These are phyloP conservation scores for Hevea brasiliensis DNA, from an alignment of 345 rosid genomes.

Conservation along the genomic window DNA sequence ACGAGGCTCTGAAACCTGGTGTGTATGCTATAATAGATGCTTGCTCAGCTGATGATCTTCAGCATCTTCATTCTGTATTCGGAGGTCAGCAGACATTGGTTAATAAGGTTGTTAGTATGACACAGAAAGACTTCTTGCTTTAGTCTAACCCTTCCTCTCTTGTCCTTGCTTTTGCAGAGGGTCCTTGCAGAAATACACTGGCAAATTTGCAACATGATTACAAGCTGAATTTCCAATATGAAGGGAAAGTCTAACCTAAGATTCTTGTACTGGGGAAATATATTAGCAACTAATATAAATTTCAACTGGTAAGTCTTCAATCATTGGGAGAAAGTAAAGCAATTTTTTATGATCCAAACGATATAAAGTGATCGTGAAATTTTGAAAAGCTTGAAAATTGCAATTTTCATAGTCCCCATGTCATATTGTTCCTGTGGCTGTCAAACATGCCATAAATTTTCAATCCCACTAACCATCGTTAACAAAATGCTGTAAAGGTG, in stretches of 20 bases:
- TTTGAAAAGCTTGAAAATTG: not conserved
- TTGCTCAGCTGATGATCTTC: constrained; percentile 76
- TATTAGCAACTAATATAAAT: not conserved
- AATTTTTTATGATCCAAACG: not conserved
- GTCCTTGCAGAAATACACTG: constrained; percentile 83
- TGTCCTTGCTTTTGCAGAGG: constrained; percentile 61
- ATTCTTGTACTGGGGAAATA: constrained; percentile 7
- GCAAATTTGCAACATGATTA: constrained; percentile 73
- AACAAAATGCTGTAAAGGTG: too few relatives aligned
- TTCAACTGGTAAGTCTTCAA: constrained; percentile 61
- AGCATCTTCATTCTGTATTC: constrained; percentile 77
- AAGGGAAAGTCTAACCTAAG: constrained; percentile 71
- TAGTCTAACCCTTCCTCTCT: constrained; percentile 9
- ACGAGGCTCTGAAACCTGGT: constrained; percentile 88
- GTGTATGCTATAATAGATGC: constrained; percentile 83
- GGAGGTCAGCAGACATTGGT: constrained; percentile 55
- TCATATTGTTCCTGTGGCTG: too few relatives aligned
- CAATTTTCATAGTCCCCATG: too few relatives aligned
- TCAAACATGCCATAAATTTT: too few relatives aligned
- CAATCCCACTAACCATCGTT: too few relatives aligned
- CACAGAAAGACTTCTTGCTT: constrained; percentile 11
- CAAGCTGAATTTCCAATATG: constrained; percentile 71
- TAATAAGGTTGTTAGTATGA: not conserved
- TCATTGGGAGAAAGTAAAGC: constrained; percentile 12
- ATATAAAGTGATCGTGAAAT: not conserved